Percentiles rank a stretch among this genome's conserved stretches.
These are phyloP conservation scores for Domatiomyces globalis DNA, from an alignment of 2,329 filamentous ascomycete genomes.

Conservation along the genomic window DNA sequence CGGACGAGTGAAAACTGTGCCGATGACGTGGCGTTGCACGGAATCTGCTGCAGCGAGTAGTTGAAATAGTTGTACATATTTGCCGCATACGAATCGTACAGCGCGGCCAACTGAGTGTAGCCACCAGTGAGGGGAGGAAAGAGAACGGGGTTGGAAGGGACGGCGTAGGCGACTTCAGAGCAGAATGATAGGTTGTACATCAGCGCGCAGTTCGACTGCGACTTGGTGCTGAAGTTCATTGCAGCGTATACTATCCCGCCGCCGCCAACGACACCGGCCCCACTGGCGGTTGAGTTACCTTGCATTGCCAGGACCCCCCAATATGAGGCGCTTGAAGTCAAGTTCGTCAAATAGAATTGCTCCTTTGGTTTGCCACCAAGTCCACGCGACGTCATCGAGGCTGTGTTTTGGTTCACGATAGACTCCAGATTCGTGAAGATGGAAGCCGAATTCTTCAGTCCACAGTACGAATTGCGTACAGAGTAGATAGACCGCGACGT, in stretches of 20 bases:
- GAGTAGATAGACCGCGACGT: slow-evolving; percentile 50
- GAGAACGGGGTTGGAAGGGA: slow-evolving; percentile 59
- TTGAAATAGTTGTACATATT: slow-evolving; percentile 62
- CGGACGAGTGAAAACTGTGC: slow-evolving; percentile 70
- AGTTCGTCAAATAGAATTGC: slow-evolving; percentile 68
- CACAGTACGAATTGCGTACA: slow-evolving; percentile 68
- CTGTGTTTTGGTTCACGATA: slow-evolving; percentile 31
- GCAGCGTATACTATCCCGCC: slow-evolving; percentile 61
- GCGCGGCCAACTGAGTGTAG: slow-evolving; percentile 45
- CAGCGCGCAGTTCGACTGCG: slow-evolving; percentile 69
- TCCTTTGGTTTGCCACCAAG: slow-evolving; percentile 58
- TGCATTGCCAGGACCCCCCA: slow-evolving; percentile 54
- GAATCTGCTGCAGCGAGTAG: slow-evolving; percentile 67
- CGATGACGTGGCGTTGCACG: slow-evolving; percentile 62
- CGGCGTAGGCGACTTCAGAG: slow-evolving; percentile 74
- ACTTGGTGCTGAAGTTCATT: slow-evolving; percentile 63
- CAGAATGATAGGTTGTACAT: slow-evolving; percentile 83
- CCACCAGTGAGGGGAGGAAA: slow-evolving; percentile 37
- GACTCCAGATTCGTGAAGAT: slow-evolving; percentile 45
- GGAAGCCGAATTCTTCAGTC: slow-evolving; percentile 52
- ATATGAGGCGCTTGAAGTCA: slow-evolving; percentile 61
- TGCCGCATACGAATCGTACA: slow-evolving; percentile 66
- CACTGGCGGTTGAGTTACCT: slow-evolving; percentile 41
- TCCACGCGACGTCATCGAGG: slow-evolving; percentile 56
- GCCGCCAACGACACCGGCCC: slow-evolving; percentile 46